These are phyloP conservation scores for Fusarium miscanthi DNA, from an alignment of 2,329 filamentous ascomycete species.

Conservation along the genomic window DNA sequence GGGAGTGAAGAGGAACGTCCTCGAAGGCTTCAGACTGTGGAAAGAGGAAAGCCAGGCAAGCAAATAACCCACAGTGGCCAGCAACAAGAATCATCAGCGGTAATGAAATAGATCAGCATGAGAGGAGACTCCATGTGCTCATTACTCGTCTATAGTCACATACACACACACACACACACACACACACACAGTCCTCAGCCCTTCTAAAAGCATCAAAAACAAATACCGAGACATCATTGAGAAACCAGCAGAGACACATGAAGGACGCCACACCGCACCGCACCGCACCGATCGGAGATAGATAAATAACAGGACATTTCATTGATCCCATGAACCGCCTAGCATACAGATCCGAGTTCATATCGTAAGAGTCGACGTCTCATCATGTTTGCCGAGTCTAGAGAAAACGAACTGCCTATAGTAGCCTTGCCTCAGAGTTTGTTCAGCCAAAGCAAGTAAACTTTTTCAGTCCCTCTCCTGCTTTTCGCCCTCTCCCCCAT, in stretches of 20 bases:
- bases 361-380: constrained; percentile 15
- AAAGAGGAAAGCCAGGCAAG: constrained; percentile 16
- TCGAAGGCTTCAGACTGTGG: constrained; percentile 50
- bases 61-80: background rate
- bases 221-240: constrained; percentile 20
- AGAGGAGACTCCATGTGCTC: constrained; percentile 30
- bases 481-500: constrained; percentile 6
- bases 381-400: constrained; percentile 29
- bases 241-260: background rate
- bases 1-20: constrained; percentile 46
- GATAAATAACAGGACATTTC: constrained; percentile 40
- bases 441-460: constrained; percentile 26
- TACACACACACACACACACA: constrained; percentile 8
- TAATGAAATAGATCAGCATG: background rate
- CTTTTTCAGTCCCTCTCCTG: constrained; percentile 21
- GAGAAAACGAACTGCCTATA: constrained; percentile 22
- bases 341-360: constrained; percentile 41
- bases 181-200: background rate
- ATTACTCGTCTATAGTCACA: constrained; percentile 40
- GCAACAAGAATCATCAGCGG: background rate
- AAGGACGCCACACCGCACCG: background rate
- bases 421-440: constrained; percentile 1
- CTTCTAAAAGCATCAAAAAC: constrained; percentile 4
- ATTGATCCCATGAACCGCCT: constrained; percentile 45
- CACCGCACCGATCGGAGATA: background rate